Conservation (phyloP, 768 basidiomycete species). For the Rhodotorula diobovata region DNA sequence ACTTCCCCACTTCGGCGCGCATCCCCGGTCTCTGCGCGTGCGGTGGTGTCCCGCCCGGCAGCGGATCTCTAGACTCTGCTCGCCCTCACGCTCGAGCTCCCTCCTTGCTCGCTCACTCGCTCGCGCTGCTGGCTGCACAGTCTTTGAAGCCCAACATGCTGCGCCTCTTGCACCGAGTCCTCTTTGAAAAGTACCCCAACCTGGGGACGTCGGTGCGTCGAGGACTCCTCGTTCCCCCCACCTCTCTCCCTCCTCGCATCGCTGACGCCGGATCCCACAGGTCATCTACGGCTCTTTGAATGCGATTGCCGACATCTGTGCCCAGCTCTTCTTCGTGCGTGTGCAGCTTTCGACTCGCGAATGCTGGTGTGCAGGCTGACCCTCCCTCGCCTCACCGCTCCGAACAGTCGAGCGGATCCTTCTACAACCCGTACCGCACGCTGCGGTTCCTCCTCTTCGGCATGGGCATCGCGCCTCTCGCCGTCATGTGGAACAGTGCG, state of each 20-base stretch:
- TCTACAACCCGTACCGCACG: not conserved
- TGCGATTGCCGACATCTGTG: not conserved
- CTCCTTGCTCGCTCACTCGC: not conserved
- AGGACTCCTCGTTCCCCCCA: too few relatives aligned
- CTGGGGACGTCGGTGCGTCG: not conserved
- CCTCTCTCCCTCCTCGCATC: too few relatives aligned
- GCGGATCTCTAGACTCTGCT: too few relatives aligned
- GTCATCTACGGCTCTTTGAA: conserved; percentile 4
- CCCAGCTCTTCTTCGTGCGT: conserved; percentile 3
- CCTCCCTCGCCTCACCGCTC: not conserved
- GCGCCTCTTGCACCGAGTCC: not conserved
- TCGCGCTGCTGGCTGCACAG: too few relatives aligned
- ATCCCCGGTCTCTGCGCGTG: too few relatives aligned
- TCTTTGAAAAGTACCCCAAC: not conserved
- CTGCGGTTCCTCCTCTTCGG: not conserved
- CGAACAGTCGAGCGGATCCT: not conserved
- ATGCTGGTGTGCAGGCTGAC: not conserved
- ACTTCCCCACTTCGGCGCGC: too few relatives aligned
- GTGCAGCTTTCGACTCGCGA: not conserved
- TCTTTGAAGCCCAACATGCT: too few relatives aligned
- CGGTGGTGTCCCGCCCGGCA: too few relatives aligned
- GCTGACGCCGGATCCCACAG: not conserved
- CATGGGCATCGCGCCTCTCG: not conserved
- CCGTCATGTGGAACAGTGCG: conserved; percentile 3
- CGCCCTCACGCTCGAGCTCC: too few relatives aligned